A percentile compares a stretch with the other conserved stretches of the same genome.
phyloP scores from a whole-genome alignment of 208 protist genomes.

The Leishmania arabica region DNA sequence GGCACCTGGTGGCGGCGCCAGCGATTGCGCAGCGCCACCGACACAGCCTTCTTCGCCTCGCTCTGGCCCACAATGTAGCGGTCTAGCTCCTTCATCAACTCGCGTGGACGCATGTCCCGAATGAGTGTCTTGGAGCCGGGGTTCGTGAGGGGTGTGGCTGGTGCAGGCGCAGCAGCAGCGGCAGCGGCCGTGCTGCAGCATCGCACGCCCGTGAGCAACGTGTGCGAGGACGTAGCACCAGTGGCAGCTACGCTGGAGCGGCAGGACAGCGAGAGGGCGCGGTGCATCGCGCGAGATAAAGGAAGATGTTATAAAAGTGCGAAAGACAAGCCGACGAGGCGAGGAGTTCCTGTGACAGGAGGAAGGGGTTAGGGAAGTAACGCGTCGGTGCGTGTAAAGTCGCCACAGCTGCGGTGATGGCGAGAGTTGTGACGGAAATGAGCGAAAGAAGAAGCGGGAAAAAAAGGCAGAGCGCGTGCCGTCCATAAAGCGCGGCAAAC shows the following conservation, averaged over 20 bases:
- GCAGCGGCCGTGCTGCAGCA: constrained; percentile 61
- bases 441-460: neutral
- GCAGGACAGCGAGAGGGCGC: constrained; percentile 4
- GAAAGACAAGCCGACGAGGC: neutral
- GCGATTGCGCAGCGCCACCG: constrained; percentile 96
- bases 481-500: neutral
- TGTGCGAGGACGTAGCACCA: neutral
- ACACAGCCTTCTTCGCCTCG: constrained; percentile 97
- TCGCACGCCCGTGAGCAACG: constrained; percentile 25
- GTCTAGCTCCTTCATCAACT: constrained; percentile 96
- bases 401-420: neutral
- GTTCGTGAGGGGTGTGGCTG: constrained; percentile 26
- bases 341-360: neutral
- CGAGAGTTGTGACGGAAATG: neutral
- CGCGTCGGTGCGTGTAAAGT: neutral
- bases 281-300: constrained; percentile 11
- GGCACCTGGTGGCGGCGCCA: constrained; percentile 94
- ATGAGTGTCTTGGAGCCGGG: constrained; percentile 50
- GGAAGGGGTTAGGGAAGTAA: neutral
- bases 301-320: constrained; percentile 4
- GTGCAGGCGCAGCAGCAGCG: constrained; percentile 32
- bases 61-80: constrained; percentile 97
- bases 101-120: constrained; percentile 90
- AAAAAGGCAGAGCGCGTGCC: too few relatives aligned
- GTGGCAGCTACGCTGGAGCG: neutral